Conservation (phyloP, 768 basidiomycete species). For the Naematelia aurantialba region DNA sequence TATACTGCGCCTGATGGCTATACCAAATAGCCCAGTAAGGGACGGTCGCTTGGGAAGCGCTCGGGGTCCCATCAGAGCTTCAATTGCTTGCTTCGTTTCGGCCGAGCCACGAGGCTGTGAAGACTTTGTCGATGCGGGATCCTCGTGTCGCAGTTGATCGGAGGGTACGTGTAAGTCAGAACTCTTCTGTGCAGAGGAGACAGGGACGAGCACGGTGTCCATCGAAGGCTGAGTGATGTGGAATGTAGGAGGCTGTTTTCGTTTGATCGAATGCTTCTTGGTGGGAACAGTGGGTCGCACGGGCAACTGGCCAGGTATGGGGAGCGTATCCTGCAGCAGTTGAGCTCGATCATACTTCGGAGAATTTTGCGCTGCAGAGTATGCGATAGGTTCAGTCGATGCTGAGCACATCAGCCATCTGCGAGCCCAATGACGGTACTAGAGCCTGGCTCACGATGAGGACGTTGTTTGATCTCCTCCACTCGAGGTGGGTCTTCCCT, state of each 20-base stretch:
- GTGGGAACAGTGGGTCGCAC: constrained; percentile 1
- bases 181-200: neutral
- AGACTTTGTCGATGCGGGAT: neutral
- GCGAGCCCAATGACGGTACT: neutral
- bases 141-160: neutral
- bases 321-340: neutral
- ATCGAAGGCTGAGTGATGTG: constrained; percentile 21
- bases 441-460: neutral
- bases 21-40: constrained; percentile 38
- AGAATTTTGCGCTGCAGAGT: too few relatives aligned
- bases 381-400: too few relatives aligned
- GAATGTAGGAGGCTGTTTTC: constrained; percentile 10
- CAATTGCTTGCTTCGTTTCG: constrained; percentile 4
- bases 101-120: neutral
- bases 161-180: neutral
- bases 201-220: neutral
- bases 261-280: constrained; percentile 4
- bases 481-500: neutral
- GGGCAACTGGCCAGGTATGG: neutral
- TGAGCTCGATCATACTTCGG: too few relatives aligned
- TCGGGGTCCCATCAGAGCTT: constrained; percentile 15
- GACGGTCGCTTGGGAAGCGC: constrained; percentile 43
- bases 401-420: neutral
- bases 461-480: neutral
- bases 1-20: constrained; percentile 22